A percentile compares a stretch with the other conserved stretches of the same genome.
These are phyloP conservation scores for Aureobasidium mangrovei DNA, from an alignment of 2,329 filamentous ascomycete genomes.

Conservation along the genomic window DNA sequence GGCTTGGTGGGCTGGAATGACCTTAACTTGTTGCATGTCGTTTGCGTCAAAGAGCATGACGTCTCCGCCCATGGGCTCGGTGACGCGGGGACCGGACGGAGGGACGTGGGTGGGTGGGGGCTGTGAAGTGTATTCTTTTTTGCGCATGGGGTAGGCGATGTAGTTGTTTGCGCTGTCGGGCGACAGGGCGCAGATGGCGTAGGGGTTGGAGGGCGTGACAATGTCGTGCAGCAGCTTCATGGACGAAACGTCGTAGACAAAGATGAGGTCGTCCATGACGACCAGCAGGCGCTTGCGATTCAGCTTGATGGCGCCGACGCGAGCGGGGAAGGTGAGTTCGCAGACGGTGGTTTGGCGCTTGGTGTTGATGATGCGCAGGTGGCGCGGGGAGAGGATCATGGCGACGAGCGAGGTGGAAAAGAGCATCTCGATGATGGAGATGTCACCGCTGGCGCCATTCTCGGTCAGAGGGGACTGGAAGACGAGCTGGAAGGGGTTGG, in stretches of 20 bases:
- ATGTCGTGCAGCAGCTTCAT: slow-evolving; percentile 94
- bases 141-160: slow-evolving; percentile 83
- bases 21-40: slow-evolving; percentile 85
- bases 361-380: slow-evolving; percentile 93
- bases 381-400: slow-evolving; percentile 80
- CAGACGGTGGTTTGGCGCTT: slow-evolving; percentile 87
- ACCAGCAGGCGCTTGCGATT: slow-evolving; percentile 93
- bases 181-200: slow-evolving; percentile 71
- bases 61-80: slow-evolving; percentile 73
- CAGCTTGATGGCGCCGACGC: slow-evolving; percentile 83
- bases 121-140: slow-evolving; percentile 42
- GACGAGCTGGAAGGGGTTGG: slow-evolving; percentile 89
- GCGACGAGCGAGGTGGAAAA: slow-evolving; percentile 97
- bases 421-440: slow-evolving; percentile 95
- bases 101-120: slow-evolving; percentile 61
- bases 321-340: slow-evolving; percentile 97
- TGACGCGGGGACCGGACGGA: slow-evolving; percentile 65
- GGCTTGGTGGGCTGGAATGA: slow-evolving; percentile 89
- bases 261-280: slow-evolving; percentile 90
- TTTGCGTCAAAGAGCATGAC: slow-evolving; percentile 88
- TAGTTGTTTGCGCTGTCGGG: slow-evolving; percentile 94
- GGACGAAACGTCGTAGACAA: slow-evolving; percentile 97
- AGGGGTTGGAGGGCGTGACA: slow-evolving; percentile 85
- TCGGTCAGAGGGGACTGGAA: slow-evolving; percentile 75
- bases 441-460: slow-evolving; percentile 53